Evolutionary conservation across 2,329 filamentous ascomycete genomes (phyloP), one percentile per base, ranked within the genome.

Genomic region (Calonectria ilicicola): DNA sequence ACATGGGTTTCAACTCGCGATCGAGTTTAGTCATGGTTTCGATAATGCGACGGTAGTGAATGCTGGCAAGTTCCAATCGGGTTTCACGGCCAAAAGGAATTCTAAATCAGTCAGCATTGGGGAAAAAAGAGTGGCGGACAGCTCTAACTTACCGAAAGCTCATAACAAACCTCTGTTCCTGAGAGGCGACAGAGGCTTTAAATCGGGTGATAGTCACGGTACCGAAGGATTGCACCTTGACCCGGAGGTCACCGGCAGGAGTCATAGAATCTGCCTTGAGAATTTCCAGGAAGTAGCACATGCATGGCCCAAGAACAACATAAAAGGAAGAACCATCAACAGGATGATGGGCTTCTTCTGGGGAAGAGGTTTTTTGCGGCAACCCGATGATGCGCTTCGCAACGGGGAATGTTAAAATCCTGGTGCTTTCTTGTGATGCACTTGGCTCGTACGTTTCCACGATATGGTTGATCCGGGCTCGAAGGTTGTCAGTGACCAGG

Each of bases 141-240:
- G 26, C 47, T 60, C 7, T 19, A 35, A 72, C 86, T 81, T 82
- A 89, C 86, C 89, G 87, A 77, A 91, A 91, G 32, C 85, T 84
- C 75, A 91, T 85, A 42, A 87, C 85, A 76, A 91, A 91, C 19
- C 89, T 84, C 79, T 91, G 89, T 75, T 91, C 89, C 70, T 89
- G 86, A 3, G 85, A 84, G 2, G 83, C 82, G 76, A 88, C 87
- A 38, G 88, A 88, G 1, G 88, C 88, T 66, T 85, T 85, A 73
- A 91, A 87, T 19, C 84, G 84, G 69, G 88, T 87, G 67, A 91
- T 82, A 0, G 86, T 89, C 8, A 90, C 86, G 29, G 90, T 82
- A 1, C 89, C 89, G 72, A 88, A 90, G 1, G 85, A 85, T 62
- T 85, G 84, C n/a, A 87, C 84, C 71, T 84, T 87, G 38, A 88